Conservation (phyloP, 2,329 filamentous ascomycete species). For the Ampelomyces quisqualis region DNA sequence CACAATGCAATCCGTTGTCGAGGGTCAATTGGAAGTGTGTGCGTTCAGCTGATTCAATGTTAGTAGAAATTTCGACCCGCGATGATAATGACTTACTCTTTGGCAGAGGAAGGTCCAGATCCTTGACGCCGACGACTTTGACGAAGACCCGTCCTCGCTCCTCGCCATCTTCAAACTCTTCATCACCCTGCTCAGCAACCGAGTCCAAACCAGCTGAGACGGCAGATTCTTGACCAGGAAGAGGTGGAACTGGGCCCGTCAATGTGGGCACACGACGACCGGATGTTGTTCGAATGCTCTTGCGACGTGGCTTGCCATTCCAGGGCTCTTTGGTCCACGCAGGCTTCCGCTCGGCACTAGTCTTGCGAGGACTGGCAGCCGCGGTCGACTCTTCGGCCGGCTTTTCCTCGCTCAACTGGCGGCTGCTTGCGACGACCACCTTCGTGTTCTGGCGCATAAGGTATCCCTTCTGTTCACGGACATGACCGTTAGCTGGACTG, state of each 20-base stretch:
- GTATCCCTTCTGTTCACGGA: slow-evolving; percentile 84
- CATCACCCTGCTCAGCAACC: slow-evolving; percentile 68
- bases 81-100: slow-evolving; percentile 67
- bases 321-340: slow-evolving; percentile 97
- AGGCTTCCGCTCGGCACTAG: slow-evolving; percentile 67
- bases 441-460: slow-evolving; percentile 99
- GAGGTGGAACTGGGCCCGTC: slow-evolving; percentile 69
- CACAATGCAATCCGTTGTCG: slow-evolving; percentile 97
- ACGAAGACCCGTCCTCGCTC: slow-evolving; percentile 93
- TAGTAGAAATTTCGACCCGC: slow-evolving; percentile 7
- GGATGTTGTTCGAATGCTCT: slow-evolving; percentile 60
- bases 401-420: slow-evolving; percentile 62
- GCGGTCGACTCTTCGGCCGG: slow-evolving; percentile 50
- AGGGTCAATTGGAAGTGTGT: slow-evolving; percentile 94
- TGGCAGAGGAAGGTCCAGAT: slow-evolving; percentile 86
- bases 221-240: slow-evolving; percentile 86
- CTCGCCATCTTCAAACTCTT: slow-evolving; percentile 70
- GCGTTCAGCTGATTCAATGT: slow-evolving; percentile 68
- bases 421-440: slow-evolving; percentile 83
- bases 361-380: slow-evolving; percentile 68
- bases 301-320: slow-evolving; percentile 76
- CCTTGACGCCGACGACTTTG: slow-evolving; percentile 98
- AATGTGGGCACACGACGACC: slow-evolving; percentile 60
- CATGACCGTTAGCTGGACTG: slow-evolving; percentile 48
- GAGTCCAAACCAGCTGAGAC: slow-evolving; percentile 62